These are phyloP conservation scores for rapeseed (Brassica napus) DNA, from an alignment of 345 rosid species.

Conservation along the genomic window Da-Ae NC_063434.1:971001-971500, in stretches of 20 bases:
- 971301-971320: neutral
- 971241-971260: neutral
- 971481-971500: constrained; percentile 23
- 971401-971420: neutral
- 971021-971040: constrained; percentile 28
- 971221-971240: neutral
- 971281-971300: no score
- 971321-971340: no score
- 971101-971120: constrained; percentile 23
- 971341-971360: neutral
- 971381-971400: constrained; percentile 13
- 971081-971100: constrained; percentile 39
- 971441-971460: constrained; percentile 20
- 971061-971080: constrained; percentile 42
- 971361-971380: neutral
- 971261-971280: neutral
- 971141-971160: constrained; percentile 2
- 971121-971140: constrained; percentile 6
- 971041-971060: constrained; percentile 41
- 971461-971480: constrained; percentile 23
- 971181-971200: constrained; percentile 5
- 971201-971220: neutral
- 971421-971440: neutral
- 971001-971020: constrained; percentile 14
- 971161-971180: neutral